A percentile compares a stretch with the other conserved stretches of the same genome.
Conservation (phyloP, 164 flowering plant species). For the Warburgia ugandensis region DNA sequence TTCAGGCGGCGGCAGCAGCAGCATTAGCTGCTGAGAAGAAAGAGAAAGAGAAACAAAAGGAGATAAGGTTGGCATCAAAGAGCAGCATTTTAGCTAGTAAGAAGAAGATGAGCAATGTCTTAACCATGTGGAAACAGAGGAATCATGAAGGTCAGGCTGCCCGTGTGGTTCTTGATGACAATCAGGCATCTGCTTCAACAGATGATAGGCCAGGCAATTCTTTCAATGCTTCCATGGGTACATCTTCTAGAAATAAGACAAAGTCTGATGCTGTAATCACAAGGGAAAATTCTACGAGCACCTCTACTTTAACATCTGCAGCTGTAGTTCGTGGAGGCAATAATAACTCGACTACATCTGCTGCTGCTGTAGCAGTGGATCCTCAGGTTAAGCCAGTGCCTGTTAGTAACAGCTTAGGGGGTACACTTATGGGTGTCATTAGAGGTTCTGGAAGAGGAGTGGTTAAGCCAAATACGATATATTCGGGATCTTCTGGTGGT, state of each 20-base stretch:
- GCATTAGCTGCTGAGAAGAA: constrained; percentile 98
- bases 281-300: constrained; percentile 35
- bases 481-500: constrained; percentile 32
- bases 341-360: constrained; percentile 13
- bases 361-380: constrained; percentile 28
- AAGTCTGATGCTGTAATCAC: constrained; percentile 29
- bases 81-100: constrained; percentile 87
- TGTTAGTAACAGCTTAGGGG: constrained; percentile 58
- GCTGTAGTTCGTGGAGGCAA: constrained; percentile 13
- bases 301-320: constrained; percentile 25
- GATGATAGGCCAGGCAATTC: constrained; percentile 35
- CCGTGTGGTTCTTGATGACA: constrained; percentile 70
- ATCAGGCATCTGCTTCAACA: constrained; percentile 23
- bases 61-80: constrained; percentile 85
- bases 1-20: constrained; percentile 95
- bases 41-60: constrained; percentile 86
- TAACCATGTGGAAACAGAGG: constrained; percentile 97
- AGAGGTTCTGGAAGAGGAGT: constrained; percentile 78
- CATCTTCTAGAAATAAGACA: constrained; percentile 40
- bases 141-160: constrained; percentile 92
- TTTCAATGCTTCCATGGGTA: constrained; percentile 14
- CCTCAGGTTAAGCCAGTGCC: constrained; percentile 45
- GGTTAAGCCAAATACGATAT: constrained; percentile 54
- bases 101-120: constrained; percentile 93
- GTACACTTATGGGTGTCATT: constrained; percentile 80